Evolutionary conservation across 441 rosid genomes (phyloP), one percentile per base, ranked within the genome.

Genomic region (Pelargonium exstipulatum): DNA sequence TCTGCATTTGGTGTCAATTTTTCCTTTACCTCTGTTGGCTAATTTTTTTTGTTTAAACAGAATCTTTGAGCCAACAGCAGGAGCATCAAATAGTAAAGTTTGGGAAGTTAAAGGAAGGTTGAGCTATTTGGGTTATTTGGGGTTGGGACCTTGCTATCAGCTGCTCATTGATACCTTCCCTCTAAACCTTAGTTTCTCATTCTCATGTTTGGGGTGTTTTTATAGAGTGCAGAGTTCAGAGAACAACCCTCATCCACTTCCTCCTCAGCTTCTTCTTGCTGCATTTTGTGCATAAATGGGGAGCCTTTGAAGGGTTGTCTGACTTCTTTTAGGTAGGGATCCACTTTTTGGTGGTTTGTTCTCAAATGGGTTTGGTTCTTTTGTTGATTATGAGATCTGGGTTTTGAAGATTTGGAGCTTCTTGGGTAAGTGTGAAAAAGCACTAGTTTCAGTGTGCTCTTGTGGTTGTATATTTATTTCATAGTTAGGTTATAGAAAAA

Each of bases 351-450:
- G 58, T 51, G 58, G 58, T 51, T 51, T 51, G 58, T 51, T 51
- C 58, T 14, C 58, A 51, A n/a, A 51, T 51, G 58, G 58, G 58
- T 51, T 51, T 51, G n/a, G 17, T 12, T 51, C 58, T n/a, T 51
- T 51, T 51, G 58, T 3, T 51, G 58, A 51, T 51, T 51, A n/a
- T 51, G 58, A 51, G 58, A 51, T 51, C 58, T 51, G 58, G 58
- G 58, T 51, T 51, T 51, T 51, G 58, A 51, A 51, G 58, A 51
- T 51, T 51, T 51, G 58, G 58, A 26, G 4, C 32, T 26, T 26
- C 32, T 26, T 26, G 32, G 4, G 32, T 26, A 26, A 26, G 32
- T 26, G 32, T 26, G 32, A 26, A 26, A 26, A 26, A 26, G 32
- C 32, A 14, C 17, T n/a, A 14, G 58, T 51, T 51, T 51, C 58